Evolutionary conservation across 495 filamentous ascomycete genomes (phyloP).

Genomic region (Penicillium arizonense): DNA sequence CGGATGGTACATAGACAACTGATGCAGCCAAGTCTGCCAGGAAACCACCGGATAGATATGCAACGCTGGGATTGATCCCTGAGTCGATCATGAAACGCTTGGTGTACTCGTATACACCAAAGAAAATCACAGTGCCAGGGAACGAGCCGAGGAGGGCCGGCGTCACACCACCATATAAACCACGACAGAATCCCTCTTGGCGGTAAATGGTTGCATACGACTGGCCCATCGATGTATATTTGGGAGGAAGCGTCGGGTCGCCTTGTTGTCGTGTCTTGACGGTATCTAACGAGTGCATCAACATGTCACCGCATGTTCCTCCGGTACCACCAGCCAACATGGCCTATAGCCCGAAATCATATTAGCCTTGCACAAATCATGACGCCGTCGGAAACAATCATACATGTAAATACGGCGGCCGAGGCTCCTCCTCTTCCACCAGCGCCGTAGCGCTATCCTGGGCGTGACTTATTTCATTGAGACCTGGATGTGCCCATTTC

Average conservation of each 20-base stretch:
- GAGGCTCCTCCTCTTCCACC: constrained; percentile 48
- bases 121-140: constrained; percentile 91
- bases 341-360: constrained; percentile 50
- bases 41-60: constrained; percentile 86
- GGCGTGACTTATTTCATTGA: constrained; percentile 12
- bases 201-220: constrained; percentile 91
- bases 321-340: constrained; percentile 94
- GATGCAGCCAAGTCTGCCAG: constrained; percentile 90
- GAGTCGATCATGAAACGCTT: constrained; percentile 84
- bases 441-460: constrained; percentile 12
- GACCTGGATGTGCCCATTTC: neutral
- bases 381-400: constrained; percentile 20
- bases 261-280: constrained; percentile 99
- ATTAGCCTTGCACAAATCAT: constrained; percentile 2
- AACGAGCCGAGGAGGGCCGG: constrained; percentile 92
- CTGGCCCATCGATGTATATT: constrained; percentile 82
- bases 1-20: constrained; percentile 90
- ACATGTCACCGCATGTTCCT: constrained; percentile 89
- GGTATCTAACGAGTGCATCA: constrained; percentile 98
- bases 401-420: constrained; percentile 67
- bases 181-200: constrained; percentile 83
- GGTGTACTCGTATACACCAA: constrained; percentile 93
- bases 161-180: constrained; percentile 88
- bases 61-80: constrained; percentile 72
- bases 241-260: constrained; percentile 85